These are phyloP conservation scores for Escovopsis sp. DNA, from an alignment of 2,329 filamentous ascomycete genomes.

Conservation along the genomic window DNA sequence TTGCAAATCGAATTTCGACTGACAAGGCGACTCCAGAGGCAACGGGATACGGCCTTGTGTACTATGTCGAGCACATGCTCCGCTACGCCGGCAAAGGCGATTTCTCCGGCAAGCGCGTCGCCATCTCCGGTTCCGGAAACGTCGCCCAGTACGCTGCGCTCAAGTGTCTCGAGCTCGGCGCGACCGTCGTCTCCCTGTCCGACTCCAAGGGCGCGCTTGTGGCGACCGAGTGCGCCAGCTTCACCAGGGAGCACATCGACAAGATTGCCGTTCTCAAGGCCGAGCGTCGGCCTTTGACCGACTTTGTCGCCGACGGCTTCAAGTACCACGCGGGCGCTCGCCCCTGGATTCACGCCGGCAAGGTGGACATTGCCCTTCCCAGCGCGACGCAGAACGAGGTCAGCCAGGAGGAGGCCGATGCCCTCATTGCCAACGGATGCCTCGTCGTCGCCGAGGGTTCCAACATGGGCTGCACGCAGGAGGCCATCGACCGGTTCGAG, in stretches of 20 bases:
- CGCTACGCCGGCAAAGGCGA: conserved; percentile 73
- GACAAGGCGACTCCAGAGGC: conserved; percentile 44
- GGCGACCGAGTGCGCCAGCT: conserved; percentile 52
- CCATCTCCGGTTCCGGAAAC: conserved; percentile 93
- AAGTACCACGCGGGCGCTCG: conserved; percentile 77
- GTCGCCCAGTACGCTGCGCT: conserved; percentile 95
- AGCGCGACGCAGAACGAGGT: conserved; percentile 98
- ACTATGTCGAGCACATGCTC: conserved; percentile 96
- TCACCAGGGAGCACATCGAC: conserved; percentile 67
- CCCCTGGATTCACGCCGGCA: conserved; percentile 81
- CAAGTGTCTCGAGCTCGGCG: conserved; percentile 92
- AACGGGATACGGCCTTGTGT: conserved; percentile 90
- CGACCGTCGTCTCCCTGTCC: conserved; percentile 80
- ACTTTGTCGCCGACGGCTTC: conserved; percentile 55
- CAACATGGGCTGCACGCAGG: conserved; percentile 98
- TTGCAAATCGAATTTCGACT: neutral
- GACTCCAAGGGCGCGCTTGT: conserved; percentile 81
- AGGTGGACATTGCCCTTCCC: conserved; percentile 83
- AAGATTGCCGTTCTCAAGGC: conserved; percentile 78
- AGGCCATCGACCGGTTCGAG: conserved; percentile 89
- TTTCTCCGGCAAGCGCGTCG: conserved; percentile 83
- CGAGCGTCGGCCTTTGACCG: conserved; percentile 66
- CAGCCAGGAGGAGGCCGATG: conserved; percentile 75
- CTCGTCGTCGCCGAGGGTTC: conserved; percentile 89
- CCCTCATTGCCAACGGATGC: conserved; percentile 59